Evolutionary conservation across 208 protist species (phyloP), one percentile per base, ranked within the genome.

Genomic region (Wallacemonas sp.): DNA sequence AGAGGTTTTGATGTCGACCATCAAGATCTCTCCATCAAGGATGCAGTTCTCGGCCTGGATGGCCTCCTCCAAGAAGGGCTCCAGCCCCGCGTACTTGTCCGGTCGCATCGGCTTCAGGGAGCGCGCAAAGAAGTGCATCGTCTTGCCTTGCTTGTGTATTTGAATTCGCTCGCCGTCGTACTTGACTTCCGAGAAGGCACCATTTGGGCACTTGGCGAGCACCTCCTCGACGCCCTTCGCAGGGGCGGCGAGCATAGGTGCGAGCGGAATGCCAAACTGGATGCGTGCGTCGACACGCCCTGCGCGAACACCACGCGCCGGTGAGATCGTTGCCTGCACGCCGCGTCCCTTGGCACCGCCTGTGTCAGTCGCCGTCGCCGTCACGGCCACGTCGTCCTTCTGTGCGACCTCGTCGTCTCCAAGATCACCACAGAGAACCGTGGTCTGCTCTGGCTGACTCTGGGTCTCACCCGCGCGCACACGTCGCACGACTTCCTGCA

Each of bases 91-190:
- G 27, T 86, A 83, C 71, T 96, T 95, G 48, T 82, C 80, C 12
- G 76, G 63, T 30, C 71, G 64, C 42, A 95, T 75, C 15, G 82
- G 85, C 70, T 91, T 89, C 27, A 96, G 71, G 30, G 75, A 91
- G 60, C 83, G 80, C 1, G 79, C 80, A 39, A 80, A 97, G 66
- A 81, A 96, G 19, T 32, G 48, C 45, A 93, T 75, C 17, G 55
- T 66, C 27, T 79, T 68, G 33, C 81, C 85, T 8, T 79, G 41
- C 57, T 85, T 91, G 71, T 95, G 87, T 19, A 93, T 83, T 46
- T 94, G 93, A 57, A 96, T 93, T 44, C 89, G 70, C 71, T 95
- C 89, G 12, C 90, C 93, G 59, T 95, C 89, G 66, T 94, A 94
- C 75, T 94, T 97, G 32, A 93, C 79, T 63, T 96, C 91, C 6